Percentiles rank a stretch among this genome's conserved stretches.
Conservation (phyloP, 805 yeast genomes). For the Starmerella roubikii region DNA sequence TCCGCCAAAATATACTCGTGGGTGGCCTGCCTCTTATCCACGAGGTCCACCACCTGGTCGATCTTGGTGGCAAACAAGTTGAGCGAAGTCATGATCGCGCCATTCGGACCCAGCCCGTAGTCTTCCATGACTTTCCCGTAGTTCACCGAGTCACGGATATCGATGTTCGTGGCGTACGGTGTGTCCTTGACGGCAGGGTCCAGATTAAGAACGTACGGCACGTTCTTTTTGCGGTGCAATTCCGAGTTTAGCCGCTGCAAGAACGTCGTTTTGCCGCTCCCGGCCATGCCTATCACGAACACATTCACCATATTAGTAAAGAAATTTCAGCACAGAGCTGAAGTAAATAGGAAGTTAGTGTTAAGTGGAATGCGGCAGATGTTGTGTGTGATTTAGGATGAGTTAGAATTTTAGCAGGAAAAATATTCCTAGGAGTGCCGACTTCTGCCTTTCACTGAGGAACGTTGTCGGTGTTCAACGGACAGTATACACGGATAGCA, state of each 20-base stretch:
- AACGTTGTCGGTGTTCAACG: too few relatives aligned
- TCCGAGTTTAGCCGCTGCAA: conserved; percentile 90
- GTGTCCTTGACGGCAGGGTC: conserved; percentile 93
- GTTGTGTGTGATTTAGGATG: too few relatives aligned
- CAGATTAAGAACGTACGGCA: conserved; percentile 84
- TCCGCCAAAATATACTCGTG: conserved; percentile 70
- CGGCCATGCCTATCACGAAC: conserved; percentile 45
- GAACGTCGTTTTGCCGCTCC: conserved; percentile 93
- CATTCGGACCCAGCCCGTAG: conserved; percentile 88
- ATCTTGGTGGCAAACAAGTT: conserved; percentile 88
- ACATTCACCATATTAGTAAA: conserved; percentile 18
- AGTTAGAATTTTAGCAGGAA: too few relatives aligned
- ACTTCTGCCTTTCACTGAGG: too few relatives aligned
- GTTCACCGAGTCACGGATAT: conserved; percentile 89
- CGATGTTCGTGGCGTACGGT: conserved; percentile 92
- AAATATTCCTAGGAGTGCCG: too few relatives aligned
- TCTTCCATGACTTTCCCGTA: conserved; percentile 95
- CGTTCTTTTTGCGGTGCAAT: conserved; percentile 44
- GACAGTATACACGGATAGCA: too few relatives aligned
- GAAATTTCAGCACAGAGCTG: too few relatives aligned
- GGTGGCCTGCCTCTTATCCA: conserved; percentile 54
- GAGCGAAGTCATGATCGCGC: conserved; percentile 91
- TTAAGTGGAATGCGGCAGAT: too few relatives aligned
- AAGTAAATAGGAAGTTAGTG: too few relatives aligned
- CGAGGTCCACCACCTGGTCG: conserved; percentile 79